Percentiles rank a stretch among this genome's conserved stretches.
These are phyloP conservation scores for Cytospora chrysosperma DNA, from an alignment of 2,329 filamentous ascomycete species.

Conservation along the genomic window DNA sequence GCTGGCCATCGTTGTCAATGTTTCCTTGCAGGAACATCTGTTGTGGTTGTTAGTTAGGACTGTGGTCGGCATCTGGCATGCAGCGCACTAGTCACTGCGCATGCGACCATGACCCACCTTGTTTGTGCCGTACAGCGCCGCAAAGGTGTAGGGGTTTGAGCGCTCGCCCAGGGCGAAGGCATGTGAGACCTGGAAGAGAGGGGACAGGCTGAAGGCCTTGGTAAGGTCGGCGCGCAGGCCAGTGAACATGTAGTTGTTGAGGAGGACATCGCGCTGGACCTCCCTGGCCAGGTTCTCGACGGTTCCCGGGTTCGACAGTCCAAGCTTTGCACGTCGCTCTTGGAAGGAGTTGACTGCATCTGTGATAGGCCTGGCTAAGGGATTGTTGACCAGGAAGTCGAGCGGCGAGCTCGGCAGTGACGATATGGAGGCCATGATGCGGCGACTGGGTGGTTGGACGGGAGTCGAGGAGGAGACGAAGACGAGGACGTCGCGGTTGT, in stretches of 20 bases:
- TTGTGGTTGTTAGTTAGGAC: conserved; percentile 17
- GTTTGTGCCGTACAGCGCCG: conserved; percentile 87
- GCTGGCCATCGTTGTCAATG: conserved; percentile 85
- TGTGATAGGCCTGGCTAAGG: conserved; percentile 65
- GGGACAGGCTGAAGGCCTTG: conserved; percentile 91
- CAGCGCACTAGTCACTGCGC: conserved; percentile 3
- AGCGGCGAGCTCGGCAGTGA: conserved; percentile 50
- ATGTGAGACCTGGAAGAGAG: conserved; percentile 96
- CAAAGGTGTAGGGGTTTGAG: conserved; percentile 92
- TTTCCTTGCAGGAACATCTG: conserved; percentile 96
- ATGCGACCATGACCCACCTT: conserved; percentile 61
- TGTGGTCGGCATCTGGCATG: neutral
- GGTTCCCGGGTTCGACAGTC: conserved; percentile 87
- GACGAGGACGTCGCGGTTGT: conserved; percentile 29
- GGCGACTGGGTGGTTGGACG: neutral
- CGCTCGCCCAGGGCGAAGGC: conserved; percentile 93
- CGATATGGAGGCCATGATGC: conserved; percentile 50
- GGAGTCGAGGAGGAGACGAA: neutral
- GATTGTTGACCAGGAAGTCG: conserved; percentile 72
- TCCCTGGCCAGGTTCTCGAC: conserved; percentile 84
- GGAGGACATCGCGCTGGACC: conserved; percentile 92
- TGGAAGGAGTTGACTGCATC: conserved; percentile 81
- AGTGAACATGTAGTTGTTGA: conserved; percentile 95
- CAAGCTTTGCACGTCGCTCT: conserved; percentile 82
- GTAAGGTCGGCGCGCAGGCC: conserved; percentile 94